Evolutionary conservation across 306 rosid species (phyloP), one percentile per base, ranked within the genome.

Genomic region (Rubus idaeus): DNA sequence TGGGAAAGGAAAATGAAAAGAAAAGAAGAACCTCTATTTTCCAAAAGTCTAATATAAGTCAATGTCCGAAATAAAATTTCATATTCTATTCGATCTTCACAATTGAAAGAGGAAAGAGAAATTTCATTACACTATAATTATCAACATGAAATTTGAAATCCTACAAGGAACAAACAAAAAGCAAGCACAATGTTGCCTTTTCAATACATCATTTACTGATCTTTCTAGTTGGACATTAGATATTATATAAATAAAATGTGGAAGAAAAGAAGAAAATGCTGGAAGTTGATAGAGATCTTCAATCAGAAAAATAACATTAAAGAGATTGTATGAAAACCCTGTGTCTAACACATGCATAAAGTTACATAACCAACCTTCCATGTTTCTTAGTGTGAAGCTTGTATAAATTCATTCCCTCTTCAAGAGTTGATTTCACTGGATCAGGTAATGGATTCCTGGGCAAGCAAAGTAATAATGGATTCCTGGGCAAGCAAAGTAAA

Each of bases 401-500:
- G 83, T 84, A 94, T 65, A 94, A 87, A 80, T 63, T 76, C 69
- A 92, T 69, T 78, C 98, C 98, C 84, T 94, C 95, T 85, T 94
- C 93, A 81, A 94, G 79, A 77, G 86, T 73, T 78, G 88, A 85
- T 82, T 83, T 84, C 75, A 90, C 90, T 71, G 82, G 67, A 70
- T 83, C 85, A 37, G 96, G 97, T 69, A 92, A 85, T 74, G 93
- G 90, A 72, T 44, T 72, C 87, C 97, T 94, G 89, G 83, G 83
- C 13, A 76, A 35, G 2, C n/a, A n/a, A n/a, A n/a, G n/a, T n/a
- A n/a, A n/a, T n/a, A n/a, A n/a, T n/a, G n/a, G n/a, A n/a, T n/a
- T n/a, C n/a, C n/a, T n/a, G n/a, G n/a, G n/a, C n/a, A n/a, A n/a
- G n/a, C n/a, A 79, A 30, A 68, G 77, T 70, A 67, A 39, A 71